phyloP scores from a whole-genome alignment of 2,329 filamentous ascomycete species.

The Cercospora sesami region DNA sequence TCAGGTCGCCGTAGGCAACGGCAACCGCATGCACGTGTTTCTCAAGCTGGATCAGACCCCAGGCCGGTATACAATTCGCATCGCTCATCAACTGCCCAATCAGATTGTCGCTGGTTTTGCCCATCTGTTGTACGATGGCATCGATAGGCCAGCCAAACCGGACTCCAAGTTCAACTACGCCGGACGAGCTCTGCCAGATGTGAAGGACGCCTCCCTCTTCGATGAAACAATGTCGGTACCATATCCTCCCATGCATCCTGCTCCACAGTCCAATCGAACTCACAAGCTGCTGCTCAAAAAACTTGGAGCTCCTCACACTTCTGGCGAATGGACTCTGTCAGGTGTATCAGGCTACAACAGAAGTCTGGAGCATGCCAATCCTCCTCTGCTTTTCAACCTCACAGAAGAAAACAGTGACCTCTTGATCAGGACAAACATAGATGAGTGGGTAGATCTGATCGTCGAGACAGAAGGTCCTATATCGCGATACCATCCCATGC shows the following conservation, averaged over 20 bases:
- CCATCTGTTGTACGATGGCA: neutral
- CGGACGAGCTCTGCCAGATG: neutral
- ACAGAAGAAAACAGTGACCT: neutral
- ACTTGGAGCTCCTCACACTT: neutral
- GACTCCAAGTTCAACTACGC: neutral
- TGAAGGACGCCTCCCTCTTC: neutral
- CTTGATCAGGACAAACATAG: neutral
- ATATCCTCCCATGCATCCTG: neutral
- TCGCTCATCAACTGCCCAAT: neutral
- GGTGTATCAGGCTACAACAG: neutral
- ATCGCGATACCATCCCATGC: neutral
- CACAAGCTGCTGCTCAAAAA: neutral
- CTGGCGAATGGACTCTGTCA: neutral
- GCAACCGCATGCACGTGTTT: neutral
- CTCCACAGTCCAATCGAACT: neutral
- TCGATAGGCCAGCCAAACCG: neutral
- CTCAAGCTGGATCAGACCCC: neutral
- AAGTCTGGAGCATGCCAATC: neutral
- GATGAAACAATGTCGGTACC: neutral
- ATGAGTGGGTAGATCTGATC: neutral
- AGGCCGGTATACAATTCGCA: neutral
- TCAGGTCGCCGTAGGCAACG: neutral
- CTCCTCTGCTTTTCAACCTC: neutral
- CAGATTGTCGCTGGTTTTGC: neutral
- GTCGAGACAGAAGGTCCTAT: neutral